phyloP scores from a whole-genome alignment of 2,329 filamentous ascomycete species.

The Penicillium brevicompactum region DNA sequence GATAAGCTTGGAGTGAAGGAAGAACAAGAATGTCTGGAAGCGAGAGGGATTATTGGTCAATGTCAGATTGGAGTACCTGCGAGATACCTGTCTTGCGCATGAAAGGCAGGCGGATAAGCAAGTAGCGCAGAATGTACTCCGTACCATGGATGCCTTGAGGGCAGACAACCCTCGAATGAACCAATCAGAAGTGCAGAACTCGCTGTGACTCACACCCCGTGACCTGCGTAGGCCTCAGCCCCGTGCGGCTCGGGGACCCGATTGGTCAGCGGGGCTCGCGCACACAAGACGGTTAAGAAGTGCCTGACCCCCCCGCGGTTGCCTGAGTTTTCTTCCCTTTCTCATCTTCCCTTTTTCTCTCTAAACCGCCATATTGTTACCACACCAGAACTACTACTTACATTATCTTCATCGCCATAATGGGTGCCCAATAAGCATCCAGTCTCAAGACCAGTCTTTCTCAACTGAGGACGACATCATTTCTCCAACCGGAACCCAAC shows the following conservation, averaged over 20 bases:
- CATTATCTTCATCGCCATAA: conserved; percentile 33
- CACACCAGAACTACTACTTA: conserved; percentile 15
- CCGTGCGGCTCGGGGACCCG: conserved; percentile 12
- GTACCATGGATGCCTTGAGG: not conserved
- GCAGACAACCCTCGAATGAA: not conserved
- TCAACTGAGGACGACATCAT: conserved; percentile 44
- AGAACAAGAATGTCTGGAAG: not conserved
- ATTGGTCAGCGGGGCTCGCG: conserved; percentile 27
- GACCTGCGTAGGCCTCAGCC: conserved; percentile 23
- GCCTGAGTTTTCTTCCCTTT: conserved; percentile 34
- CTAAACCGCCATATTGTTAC: conserved; percentile 7
- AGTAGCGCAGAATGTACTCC: not conserved
- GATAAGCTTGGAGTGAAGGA: too few relatives aligned
- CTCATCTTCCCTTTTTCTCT: conserved; percentile 13
- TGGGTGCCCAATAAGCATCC: conserved; percentile 44
- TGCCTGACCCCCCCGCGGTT: conserved; percentile 41
- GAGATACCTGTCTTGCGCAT: not conserved
- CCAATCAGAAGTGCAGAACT: conserved; percentile 28
- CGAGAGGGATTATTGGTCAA: conserved; percentile 1
- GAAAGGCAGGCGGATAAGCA: not conserved
- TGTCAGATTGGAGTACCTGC: conserved; percentile 1
- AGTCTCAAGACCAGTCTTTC: conserved; percentile 38
- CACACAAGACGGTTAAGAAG: conserved; percentile 36
- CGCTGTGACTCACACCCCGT: conserved; percentile 43
- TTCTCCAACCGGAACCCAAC: conserved; percentile 36